Conservation (phyloP, 108 stramenopile species). For the Skeletonema costatum region DNA sequence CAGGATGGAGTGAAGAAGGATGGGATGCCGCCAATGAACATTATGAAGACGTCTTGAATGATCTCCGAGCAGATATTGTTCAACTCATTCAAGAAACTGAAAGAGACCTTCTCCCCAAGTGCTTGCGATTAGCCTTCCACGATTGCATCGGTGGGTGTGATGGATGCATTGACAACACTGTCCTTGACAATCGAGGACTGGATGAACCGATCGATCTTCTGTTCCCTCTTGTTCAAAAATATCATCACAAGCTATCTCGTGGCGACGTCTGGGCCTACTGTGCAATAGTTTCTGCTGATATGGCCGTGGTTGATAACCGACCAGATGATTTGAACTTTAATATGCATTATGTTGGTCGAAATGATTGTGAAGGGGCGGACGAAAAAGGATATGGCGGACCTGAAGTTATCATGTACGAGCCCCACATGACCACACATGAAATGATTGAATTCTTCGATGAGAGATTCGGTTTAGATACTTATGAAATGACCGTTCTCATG, state of each 20-base stretch:
- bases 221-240: slow-evolving; percentile 30
- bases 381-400: slow-evolving; percentile 34
- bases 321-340: slow-evolving; percentile 24
- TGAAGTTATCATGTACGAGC: slow-evolving; percentile 13
- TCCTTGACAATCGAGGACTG: slow-evolving; percentile 52
- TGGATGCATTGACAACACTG: slow-evolving; percentile 58
- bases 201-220: slow-evolving; percentile 49
- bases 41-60: slow-evolving; percentile 4
- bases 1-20: slow-evolving; percentile 13
- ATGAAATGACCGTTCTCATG: slow-evolving; percentile 62
- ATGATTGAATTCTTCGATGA: slow-evolving; percentile 43
- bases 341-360: slow-evolving; percentile 36
- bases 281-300: slow-evolving; percentile 49
- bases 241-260: slow-evolving; percentile 30
- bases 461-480: slow-evolving; percentile 44
- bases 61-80: slow-evolving; percentile 17
- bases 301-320: slow-evolving; percentile 22
- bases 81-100: slow-evolving; percentile 7
- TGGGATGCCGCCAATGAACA: slow-evolving; percentile 8
- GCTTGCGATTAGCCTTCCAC: slow-evolving; percentile 61
- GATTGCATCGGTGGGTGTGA: slow-evolving; percentile 63
- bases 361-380: slow-evolving; percentile 27
- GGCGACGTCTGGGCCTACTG: slow-evolving; percentile 65
- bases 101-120: slow-evolving; percentile 28
- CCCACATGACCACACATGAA: slow-evolving; percentile 26